phyloP scores from a whole-genome alignment of 768 basidiomycete species.

The Serpula lacrymans region DNA sequence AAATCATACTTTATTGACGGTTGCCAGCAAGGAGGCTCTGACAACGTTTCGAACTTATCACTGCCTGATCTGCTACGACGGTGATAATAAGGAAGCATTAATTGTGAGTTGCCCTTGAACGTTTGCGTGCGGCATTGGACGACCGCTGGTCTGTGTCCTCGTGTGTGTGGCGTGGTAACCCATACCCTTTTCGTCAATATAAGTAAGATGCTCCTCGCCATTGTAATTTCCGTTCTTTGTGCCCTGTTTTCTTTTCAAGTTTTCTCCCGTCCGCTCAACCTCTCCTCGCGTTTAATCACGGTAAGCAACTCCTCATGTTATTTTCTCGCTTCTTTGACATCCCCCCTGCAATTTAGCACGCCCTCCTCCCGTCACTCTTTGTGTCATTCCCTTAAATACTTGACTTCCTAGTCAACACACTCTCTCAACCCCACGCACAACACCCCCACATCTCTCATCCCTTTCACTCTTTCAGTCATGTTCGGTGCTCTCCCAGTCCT shows the following conservation, averaged over 20 bases:
- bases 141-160: too few relatives aligned
- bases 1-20: too few relatives aligned
- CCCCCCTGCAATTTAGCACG: slow-evolving; percentile 5
- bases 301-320: slow-evolving; percentile 2
- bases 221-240: neutral
- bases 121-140: too few relatives aligned
- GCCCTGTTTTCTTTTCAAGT: neutral
- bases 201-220: too few relatives aligned
- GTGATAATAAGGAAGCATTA: too few relatives aligned
- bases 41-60: too few relatives aligned
- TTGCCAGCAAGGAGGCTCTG: too few relatives aligned
- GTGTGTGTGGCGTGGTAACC: too few relatives aligned
- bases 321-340: neutral
- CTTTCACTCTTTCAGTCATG: slow-evolving; percentile 23
- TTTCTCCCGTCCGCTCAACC: slow-evolving; percentile 4
- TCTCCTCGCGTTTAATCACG: too few relatives aligned
- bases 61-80: too few relatives aligned
- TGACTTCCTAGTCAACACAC: slow-evolving; percentile 12
- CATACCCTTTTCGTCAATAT: too few relatives aligned
- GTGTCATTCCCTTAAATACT: slow-evolving; percentile 24
- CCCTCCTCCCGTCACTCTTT: slow-evolving; percentile 24
- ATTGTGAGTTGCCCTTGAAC: too few relatives aligned
- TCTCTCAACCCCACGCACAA: slow-evolving; percentile 20
- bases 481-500: slow-evolving; percentile 30
- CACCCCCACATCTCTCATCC: slow-evolving; percentile 19